Evolutionary conservation across 2,329 filamentous ascomycete species (phyloP).

Genomic region (Myrmaecium sp.): DNA sequence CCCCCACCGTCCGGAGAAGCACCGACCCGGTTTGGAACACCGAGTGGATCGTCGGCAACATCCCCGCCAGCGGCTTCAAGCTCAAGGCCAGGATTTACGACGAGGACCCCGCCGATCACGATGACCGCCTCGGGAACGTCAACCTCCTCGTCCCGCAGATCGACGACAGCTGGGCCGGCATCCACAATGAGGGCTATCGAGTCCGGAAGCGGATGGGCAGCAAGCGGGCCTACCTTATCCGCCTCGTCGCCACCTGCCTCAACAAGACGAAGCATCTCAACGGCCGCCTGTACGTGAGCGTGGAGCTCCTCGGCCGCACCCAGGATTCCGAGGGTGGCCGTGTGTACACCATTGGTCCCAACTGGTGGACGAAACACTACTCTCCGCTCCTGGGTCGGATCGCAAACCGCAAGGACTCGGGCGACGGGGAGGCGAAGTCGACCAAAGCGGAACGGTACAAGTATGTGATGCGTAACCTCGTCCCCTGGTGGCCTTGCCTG

Average conservation of each 20-base stretch:
- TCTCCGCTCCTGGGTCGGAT: constrained; percentile 78
- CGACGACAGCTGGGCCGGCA: constrained; percentile 49
- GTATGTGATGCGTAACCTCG: constrained; percentile 30
- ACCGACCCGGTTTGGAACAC: constrained; percentile 68
- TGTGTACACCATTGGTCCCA: constrained; percentile 67
- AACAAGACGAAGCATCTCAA: constrained; percentile 47
- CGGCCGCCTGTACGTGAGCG: constrained; percentile 54
- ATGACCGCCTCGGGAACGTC: constrained; percentile 78
- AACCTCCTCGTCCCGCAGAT: constrained; percentile 49
- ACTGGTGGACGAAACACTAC: constrained; percentile 63
- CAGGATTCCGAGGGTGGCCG: constrained; percentile 45
- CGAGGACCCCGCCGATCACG: constrained; percentile 70
- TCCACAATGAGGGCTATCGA: constrained; percentile 46
- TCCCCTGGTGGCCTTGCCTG: constrained; percentile 1
- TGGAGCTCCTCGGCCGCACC: constrained; percentile 62
- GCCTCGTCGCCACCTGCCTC: constrained; percentile 48
- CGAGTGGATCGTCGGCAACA: constrained; percentile 75
- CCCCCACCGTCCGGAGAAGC: constrained; percentile 54
- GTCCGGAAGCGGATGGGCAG: constrained; percentile 75
- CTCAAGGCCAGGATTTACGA: constrained; percentile 81
- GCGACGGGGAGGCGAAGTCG: constrained; percentile 27
- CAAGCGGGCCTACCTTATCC: constrained; percentile 68
- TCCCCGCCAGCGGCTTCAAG: constrained; percentile 63
- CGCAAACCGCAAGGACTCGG: constrained; percentile 44
- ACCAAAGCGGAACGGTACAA: constrained; percentile 54